Evolutionary conservation across 768 basidiomycete species (phyloP), one percentile per base, ranked within the genome.

Genomic region (Flagelloscypha sp.): DNA sequence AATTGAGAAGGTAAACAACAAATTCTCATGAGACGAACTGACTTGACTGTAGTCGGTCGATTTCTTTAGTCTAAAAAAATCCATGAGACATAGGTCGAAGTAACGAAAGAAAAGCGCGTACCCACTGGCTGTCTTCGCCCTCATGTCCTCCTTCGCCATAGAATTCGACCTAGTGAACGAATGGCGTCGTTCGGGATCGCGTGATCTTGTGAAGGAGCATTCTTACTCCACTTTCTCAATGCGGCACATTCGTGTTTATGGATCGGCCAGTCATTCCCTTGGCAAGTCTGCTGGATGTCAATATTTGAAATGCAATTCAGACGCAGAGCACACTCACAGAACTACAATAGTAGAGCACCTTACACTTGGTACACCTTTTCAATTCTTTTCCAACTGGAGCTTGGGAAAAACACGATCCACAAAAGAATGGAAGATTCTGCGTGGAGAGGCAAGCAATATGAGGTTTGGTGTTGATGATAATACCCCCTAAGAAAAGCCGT

Each of bases 221-320:
- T 47, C 19, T 64, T 53, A 1, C 61, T 62, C 82, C 79, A 81
- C 35, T 57, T 59, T 36, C 66, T 67, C 7, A 93, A 58, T 0
- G 86, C 79, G 5, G 42, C 38, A 49, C 94, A 97, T 66, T 97
- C 93, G 1, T 56, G 54, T 54, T 80, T 85, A 55, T 95, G 93
- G 3, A 70, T 23, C 0, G 49, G 15, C 90, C 88, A 90, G 45
- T 87, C 88, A 19, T 54, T 51, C 25, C 59, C 75, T 61, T 89
- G 86, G 48, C 87, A 90, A 24, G 52, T 53, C 79, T 86, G 27
- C 12, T 23, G 18, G 27, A 47, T 24, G 23, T 18, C 33, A 20
- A 7, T 27, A 20, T 42, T 38, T 16, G 22, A 30, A 17, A 36
- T 19, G 31, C 6, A 27, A 44, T n/a, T n/a, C n/a, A 27, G 15